phyloP scores from a whole-genome alignment of 331 rosid species.

The Acacia pycnantha region DNA sequence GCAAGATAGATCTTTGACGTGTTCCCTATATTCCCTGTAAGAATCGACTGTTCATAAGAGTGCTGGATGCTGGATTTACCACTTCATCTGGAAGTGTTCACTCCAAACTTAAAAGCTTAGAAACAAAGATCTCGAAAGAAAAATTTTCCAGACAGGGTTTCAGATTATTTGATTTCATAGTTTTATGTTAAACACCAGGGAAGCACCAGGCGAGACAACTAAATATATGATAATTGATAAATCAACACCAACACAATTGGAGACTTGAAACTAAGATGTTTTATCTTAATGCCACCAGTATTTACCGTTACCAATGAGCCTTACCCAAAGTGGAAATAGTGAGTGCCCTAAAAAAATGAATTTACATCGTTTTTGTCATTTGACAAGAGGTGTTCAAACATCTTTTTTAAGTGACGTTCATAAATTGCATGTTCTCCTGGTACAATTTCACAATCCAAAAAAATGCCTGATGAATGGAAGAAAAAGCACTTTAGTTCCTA shows the following conservation, averaged over 20 bases:
- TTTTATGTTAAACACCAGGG: background rate
- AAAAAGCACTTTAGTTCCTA: background rate
- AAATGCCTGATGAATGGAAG: background rate
- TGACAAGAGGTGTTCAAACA: background rate
- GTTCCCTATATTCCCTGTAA: conserved; percentile 78
- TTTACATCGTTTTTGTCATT: background rate
- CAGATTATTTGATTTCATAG: background rate
- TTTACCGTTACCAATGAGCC: background rate
- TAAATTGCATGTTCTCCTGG: background rate
- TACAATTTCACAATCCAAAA: background rate
- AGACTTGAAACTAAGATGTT: background rate
- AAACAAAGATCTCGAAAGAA: background rate
- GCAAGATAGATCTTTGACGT: conserved; percentile 82
- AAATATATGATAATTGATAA: background rate
- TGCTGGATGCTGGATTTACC: conserved; percentile 1
- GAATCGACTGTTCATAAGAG: conserved; percentile 28
- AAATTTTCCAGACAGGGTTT: conserved; percentile 10
- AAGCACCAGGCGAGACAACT: background rate
- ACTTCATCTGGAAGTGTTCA: background rate
- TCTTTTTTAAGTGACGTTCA: background rate
- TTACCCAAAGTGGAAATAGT: background rate
- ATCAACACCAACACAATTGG: background rate
- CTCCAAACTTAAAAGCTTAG: conserved; percentile 6
- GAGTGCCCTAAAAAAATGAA: background rate
- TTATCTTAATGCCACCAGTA: background rate